Conservation (phyloP, 805 yeast genomes). For the Saccharomycopsis babjevae region DNA sequence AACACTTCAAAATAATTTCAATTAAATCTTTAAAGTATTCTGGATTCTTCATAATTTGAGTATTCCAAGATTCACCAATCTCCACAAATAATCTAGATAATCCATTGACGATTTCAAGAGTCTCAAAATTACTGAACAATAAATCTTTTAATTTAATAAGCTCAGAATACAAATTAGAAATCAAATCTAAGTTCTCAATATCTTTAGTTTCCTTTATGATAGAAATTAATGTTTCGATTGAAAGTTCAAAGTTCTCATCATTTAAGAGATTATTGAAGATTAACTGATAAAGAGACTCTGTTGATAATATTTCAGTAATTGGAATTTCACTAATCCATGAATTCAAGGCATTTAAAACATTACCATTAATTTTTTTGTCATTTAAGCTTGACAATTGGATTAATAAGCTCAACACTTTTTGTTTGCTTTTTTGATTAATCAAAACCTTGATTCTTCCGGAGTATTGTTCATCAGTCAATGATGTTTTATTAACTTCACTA, state of each 20-base stretch:
- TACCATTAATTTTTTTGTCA: constrained; percentile 27
- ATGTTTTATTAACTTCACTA: constrained; percentile 62
- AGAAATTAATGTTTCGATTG: constrained; percentile 79
- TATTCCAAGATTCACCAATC: constrained; percentile 95
- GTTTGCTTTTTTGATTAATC: constrained; percentile 50
- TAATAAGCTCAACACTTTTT: constrained; percentile 54
- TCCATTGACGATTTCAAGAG: constrained; percentile 56
- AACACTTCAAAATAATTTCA: constrained; percentile 56
- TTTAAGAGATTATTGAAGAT: constrained; percentile 51
- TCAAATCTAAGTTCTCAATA: constrained; percentile 48
- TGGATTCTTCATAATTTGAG: constrained; percentile 66
- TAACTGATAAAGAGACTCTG: constrained; percentile 54
- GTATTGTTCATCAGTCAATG: constrained; percentile 76
- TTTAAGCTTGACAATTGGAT: constrained; percentile 28
- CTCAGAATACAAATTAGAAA: constrained; percentile 50
- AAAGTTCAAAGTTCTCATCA: constrained; percentile 57
- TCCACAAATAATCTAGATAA: constrained; percentile 73
- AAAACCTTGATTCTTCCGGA: constrained; percentile 51
- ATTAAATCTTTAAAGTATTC: constrained; percentile 62
- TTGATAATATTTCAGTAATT: constrained; percentile 52
- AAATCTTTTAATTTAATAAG: constrained; percentile 50
- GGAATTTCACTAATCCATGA: constrained; percentile 90
- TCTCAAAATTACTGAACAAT: constrained; percentile 36
- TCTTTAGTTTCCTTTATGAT: constrained; percentile 77
- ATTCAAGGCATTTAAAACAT: constrained; percentile 64